Evolutionary conservation across 2,329 filamentous ascomycete genomes (phyloP), one percentile per base, ranked within the genome.

Genomic region (Penicillium sp.): DNA sequence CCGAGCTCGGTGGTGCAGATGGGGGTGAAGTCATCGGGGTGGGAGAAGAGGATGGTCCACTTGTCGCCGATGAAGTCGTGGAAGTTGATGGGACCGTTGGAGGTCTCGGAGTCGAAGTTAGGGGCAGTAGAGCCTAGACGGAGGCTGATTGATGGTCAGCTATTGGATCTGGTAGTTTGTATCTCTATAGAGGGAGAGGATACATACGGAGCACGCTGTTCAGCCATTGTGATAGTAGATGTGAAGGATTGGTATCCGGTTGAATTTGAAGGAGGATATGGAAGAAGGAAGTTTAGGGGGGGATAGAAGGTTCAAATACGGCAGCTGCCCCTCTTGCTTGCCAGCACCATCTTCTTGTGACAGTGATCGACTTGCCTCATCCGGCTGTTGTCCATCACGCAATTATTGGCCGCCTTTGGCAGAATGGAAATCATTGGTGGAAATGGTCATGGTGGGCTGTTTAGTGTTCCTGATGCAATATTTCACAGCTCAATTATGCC

Each of bases 1-100:
- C 93, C 93, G 62, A 97, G 88, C 83, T 97, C 93, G 57, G 92
- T 97, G 69, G 93, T 97, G 84, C 93, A 97, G 61, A 96, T 93
- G 62, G 93, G 93, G 6, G 93, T 97, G 83, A 91, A 97, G 80
- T 97, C 93, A 69, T 75, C 75, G 44, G 87, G 87, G 78, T 90
- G 87, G 45, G 86, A 89, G 82, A 90, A 90, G 65, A 90, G 81
- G 62, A 90, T 80, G 59, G 87, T 84, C 86, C 87, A 90, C 67
- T 81, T 85, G 78, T 88, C 80, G 68, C 85, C 87, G 65, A 89
- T 88, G 80, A 85, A 90, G 67, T 88, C 79, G 78, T 90, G 87
- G 81, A 90, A 90, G 76, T 88, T 81, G 72, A 89, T 88, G 54
- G 80, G 80, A 57, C 87, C 87, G 62, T 80, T 78, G 63, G 87